Evolutionary conservation across 2,329 filamentous ascomycete species (phyloP), one percentile per base, ranked within the genome.

Genomic region (Cryphonectria parasitica): DNA sequence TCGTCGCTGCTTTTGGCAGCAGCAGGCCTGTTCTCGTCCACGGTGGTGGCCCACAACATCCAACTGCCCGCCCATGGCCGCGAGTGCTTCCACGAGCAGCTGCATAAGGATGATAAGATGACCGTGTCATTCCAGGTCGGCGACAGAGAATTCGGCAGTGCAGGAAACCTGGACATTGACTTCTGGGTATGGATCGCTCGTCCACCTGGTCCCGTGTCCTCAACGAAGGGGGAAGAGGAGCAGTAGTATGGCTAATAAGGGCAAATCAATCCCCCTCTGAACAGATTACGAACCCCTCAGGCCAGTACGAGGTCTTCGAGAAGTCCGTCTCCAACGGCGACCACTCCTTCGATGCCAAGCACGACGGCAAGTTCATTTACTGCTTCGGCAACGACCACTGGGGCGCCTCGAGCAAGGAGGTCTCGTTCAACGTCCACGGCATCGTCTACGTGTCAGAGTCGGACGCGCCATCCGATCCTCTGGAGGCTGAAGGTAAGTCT

Each of bases 381-480:
- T 99, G 96, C 89, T 99, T 99, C 85, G 97, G 96, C 83, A 99
- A 99, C 83, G 95, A 98, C 86, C 92, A 96, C 82, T 99, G 95
- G 94, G 93, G 93, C 71, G 94, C 95, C 71, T 94, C 94, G 82
- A 97, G 90, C 80, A 99, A 99, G 84, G 96, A 99, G 82, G 95
- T 99, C 68, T 97, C 94, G 69, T 99, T 99, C 89, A 99, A 99
- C 82, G 96, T 99, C 67, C 96, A 99, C 83, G 96, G 96, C 76
- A 94, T 99, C 75, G 95, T 99, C 79, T 99, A 98, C 83, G 94
- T 99, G 66, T 92, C 93, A 69, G 96, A 98, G 82, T 86, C 88
- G 72, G 95, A 98, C 77, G 87, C 91, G 72, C 89, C 92, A 39
- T 88, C 92, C 76, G 95, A 98, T 79, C 96, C 96, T 28, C 86